phyloP scores from a whole-genome alignment of 2,329 filamentous ascomycete species.

The Raffaelea arxii region DNA sequence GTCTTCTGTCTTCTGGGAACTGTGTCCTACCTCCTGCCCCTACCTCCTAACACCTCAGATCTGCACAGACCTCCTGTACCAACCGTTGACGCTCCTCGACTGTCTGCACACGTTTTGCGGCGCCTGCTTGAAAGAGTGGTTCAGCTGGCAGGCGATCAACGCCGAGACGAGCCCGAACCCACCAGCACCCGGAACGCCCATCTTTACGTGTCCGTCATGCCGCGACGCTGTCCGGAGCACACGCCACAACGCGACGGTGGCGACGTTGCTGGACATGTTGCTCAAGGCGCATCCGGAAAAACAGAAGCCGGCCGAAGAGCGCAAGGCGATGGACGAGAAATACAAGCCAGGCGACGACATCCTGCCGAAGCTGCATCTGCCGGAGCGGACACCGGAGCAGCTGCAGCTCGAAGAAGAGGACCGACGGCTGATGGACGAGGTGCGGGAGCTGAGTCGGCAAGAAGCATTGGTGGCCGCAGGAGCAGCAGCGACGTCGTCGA shows the following conservation, averaged over 20 bases:
- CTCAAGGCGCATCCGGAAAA: constrained; percentile 70
- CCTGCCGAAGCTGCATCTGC: constrained; percentile 49
- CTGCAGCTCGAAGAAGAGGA: constrained; percentile 55
- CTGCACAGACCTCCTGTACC: constrained; percentile 89
- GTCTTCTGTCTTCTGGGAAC: background rate
- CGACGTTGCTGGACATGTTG: constrained; percentile 82
- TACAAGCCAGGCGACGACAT: constrained; percentile 80
- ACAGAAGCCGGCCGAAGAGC: constrained; percentile 60
- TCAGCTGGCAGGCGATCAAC: constrained; percentile 62
- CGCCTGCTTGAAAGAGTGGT: constrained; percentile 94
- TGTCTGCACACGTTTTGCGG: constrained; percentile 96
- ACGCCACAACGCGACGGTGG: constrained; percentile 81
- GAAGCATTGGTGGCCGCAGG: constrained; percentile 48
- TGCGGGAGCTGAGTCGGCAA: constrained; percentile 63
- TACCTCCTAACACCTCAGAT: constrained; percentile 48
- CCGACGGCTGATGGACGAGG: constrained; percentile 58
- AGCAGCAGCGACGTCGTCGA: background rate
- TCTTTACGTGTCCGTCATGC: constrained; percentile 88
- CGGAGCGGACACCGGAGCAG: constrained; percentile 42
- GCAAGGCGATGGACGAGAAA: constrained; percentile 60
- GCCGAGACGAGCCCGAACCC: constrained; percentile 41
- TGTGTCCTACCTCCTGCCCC: constrained; percentile 2
- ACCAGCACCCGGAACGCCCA: constrained; percentile 34
- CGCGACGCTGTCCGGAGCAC: constrained; percentile 79
- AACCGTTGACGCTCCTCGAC: constrained; percentile 83